phyloP scores from a whole-genome alignment of 257 asterid species.

The Fraxinus quadrangulata region DNA sequence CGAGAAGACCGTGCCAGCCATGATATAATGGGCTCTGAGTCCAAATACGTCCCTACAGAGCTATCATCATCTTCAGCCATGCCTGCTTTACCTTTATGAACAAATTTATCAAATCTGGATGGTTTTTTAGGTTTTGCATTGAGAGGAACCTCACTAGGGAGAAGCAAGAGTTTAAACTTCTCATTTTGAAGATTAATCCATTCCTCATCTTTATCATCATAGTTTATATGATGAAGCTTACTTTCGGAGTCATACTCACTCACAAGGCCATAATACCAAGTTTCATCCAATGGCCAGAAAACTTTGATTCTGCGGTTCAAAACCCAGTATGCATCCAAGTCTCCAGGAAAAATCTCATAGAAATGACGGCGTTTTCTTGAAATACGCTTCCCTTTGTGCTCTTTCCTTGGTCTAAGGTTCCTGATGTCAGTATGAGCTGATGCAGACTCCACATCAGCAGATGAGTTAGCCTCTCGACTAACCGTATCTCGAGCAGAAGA shows the following conservation, averaged over 20 bases:
- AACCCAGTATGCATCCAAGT: conserved; percentile 75
- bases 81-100: conserved; percentile 37
- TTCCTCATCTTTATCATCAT: conserved; percentile 94
- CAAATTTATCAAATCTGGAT: conserved; percentile 31
- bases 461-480: conserved; percentile 46
- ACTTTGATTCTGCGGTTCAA: conserved; percentile 77
- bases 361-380: conserved; percentile 92
- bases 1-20: conserved; percentile 90
- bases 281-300: conserved; percentile 94
- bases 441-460: conserved; percentile 47
- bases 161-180: conserved; percentile 89
- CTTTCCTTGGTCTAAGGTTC: conserved; percentile 76
- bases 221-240: conserved; percentile 77
- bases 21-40: conserved; percentile 84
- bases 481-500: conserved; percentile 52
- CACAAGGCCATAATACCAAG: conserved; percentile 90
- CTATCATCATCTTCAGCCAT: conserved; percentile 48
- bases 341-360: conserved; percentile 64
- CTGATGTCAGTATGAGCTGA: conserved; percentile 62
- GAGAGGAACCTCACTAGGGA: conserved; percentile 82
- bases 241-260: conserved; percentile 74
- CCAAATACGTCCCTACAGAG: conserved; percentile 50
- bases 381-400: conserved; percentile 51
- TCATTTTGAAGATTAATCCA: conserved; percentile 85
- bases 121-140: conserved; percentile 42